Base-by-base conservation (phyloP, 345 rosid species). In the Eucalyptus cloeziana region DNA sequence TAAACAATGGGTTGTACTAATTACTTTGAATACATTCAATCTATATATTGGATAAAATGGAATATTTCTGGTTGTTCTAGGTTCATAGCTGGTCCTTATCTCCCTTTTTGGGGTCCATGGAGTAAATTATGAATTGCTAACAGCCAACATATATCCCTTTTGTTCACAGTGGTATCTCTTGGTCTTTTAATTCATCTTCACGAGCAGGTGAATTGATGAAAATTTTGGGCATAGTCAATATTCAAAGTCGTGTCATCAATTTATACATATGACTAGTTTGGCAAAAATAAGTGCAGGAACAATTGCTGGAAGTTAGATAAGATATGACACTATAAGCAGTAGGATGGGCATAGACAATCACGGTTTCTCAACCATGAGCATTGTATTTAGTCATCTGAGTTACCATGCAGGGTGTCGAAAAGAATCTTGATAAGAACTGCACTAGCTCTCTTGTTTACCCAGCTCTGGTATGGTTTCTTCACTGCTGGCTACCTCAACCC, bases 381-480 rank as follows among this genome's bases (percentile, higher is more conserved):
- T 87, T 56, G 44, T 86, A 51, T 79, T 89, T 30, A 90, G 88
- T 33, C 58, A 8, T 33, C 44, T 49, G 31, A 88, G 85, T 49
- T 90, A 19, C 89, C 92, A 89, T 60, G 51, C 95, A 97, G 99
- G 98, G 96, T 80, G 81, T 94, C 17, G 92, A 93, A 87, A 90
- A 94, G 91, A 92, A 94, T 90, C 95, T 98, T 87, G 90, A 97
- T 89, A 91, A 88, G 86, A 90, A 91, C n/a, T 98, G 99, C 93
- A 94, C 93, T 88, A 86, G 81, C 17, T 88, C 93, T 88, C 90
- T 92, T 47, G 30, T 83, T 9, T 85, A 92, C 54, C 97, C 98
- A 17, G 89, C 94, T 90, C 88, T 95, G 97, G 99, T 97, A 96
- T 19, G 88, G 85, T 76, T 76, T 76, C 47, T 40, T 76, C 64